Conservation (phyloP, 2,329 filamentous ascomycete species). For the Cladosporium sp. region DNA sequence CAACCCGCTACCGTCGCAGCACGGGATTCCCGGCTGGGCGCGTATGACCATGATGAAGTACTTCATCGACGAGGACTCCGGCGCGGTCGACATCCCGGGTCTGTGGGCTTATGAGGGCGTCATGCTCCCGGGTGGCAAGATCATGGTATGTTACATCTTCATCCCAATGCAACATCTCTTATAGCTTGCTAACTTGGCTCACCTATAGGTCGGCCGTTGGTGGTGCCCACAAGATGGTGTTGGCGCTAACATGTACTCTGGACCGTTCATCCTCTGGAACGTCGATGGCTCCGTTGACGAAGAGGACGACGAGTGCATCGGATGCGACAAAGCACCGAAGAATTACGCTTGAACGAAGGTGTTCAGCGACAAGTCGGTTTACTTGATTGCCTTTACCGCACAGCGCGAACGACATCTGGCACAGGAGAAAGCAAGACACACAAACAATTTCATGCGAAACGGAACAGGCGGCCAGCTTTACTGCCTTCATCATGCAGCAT, state of each 20-base stretch:
- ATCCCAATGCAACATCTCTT: not conserved
- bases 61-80: constrained; percentile 30
- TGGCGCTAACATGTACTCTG: constrained; percentile 31
- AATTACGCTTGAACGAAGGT: not conserved
- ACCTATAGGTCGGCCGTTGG: constrained; percentile 39
- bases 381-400: too few species aligned
- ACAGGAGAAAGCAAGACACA: too few species aligned
- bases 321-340: not conserved
- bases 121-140: constrained; percentile 43
- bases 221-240: constrained; percentile 35
- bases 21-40: constrained; percentile 50
- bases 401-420: too few species aligned
- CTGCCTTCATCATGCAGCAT: too few species aligned
- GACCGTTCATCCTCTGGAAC: constrained; percentile 43
- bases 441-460: too few species aligned
- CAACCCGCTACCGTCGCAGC: constrained; percentile 46
- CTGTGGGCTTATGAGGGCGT: constrained; percentile 49
- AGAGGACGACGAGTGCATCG: not conserved
- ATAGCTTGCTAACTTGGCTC: not conserved
- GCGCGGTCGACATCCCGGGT: constrained; percentile 26
- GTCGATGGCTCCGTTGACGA: constrained; percentile 17
- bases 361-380: too few species aligned
- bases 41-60: constrained; percentile 54
- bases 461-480: too few species aligned
- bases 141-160: constrained; percentile 28